Evolutionary conservation across 1,139 yeast genomes (phyloP).

Genomic region (Wickerhamomyces sp.): DNA sequence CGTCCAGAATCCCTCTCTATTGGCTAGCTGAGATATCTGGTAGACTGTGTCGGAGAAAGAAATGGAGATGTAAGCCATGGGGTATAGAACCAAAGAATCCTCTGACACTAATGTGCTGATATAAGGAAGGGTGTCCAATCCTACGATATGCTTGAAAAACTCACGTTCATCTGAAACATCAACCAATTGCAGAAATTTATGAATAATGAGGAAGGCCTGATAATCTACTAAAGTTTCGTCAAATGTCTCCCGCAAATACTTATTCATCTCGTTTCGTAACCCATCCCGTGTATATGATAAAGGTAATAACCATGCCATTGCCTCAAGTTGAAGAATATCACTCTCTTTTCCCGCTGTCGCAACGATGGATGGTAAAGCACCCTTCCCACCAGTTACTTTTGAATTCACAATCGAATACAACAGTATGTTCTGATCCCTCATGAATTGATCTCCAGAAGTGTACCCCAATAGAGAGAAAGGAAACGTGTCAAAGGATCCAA

Average conservation of each 20-base stretch:
- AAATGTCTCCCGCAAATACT: conserved; percentile 14
- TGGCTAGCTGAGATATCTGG: conserved; percentile 20
- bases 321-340: conserved; percentile 28
- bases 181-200: conserved; percentile 32
- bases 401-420: conserved; percentile 22
- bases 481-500: conserved; percentile 14
- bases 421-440: conserved; percentile 13
- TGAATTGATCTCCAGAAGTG: conserved; percentile 13
- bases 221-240: conserved; percentile 19
- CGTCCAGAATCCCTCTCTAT: conserved; percentile 35
- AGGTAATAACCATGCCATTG: conserved; percentile 36
- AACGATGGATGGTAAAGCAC: conserved; percentile 2
- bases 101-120: conserved; percentile 4
- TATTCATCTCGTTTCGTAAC: conserved; percentile 33
- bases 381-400: conserved; percentile 10
- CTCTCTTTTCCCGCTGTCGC: conserved; percentile 4
- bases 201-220: conserved; percentile 30
- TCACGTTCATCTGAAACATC: conserved; percentile 34
- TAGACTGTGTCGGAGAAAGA: conserved; percentile 29
- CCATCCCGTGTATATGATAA: conserved; percentile 44
- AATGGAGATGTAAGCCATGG: conserved; percentile 21
- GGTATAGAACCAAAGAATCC: conserved; percentile 13
- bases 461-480: conserved; percentile 25
- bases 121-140: not conserved
- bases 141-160: conserved; percentile 20